Conservation (phyloP, 768 basidiomycete species). For the Mycena belliarum region DNA sequence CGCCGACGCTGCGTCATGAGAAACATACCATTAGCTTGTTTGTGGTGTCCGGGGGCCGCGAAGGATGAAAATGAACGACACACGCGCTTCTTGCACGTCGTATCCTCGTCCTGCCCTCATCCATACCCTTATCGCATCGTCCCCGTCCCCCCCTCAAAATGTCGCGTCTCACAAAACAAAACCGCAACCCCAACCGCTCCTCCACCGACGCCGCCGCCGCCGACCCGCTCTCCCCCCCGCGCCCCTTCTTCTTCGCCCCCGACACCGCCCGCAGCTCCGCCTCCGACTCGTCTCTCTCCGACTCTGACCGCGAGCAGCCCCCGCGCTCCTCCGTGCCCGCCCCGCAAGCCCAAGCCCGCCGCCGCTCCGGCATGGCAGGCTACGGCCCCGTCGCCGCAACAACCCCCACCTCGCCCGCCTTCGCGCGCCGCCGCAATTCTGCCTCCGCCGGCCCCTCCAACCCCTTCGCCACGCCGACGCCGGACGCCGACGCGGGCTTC, state of each 20-base stretch:
- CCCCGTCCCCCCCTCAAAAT: background rate
- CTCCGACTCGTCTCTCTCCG: slow-evolving; percentile 13
- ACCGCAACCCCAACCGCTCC: slow-evolving; percentile 2
- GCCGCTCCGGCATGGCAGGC: background rate
- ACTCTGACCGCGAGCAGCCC: slow-evolving; percentile 11
- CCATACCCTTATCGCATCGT: background rate
- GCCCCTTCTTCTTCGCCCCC: slow-evolving; percentile 7
- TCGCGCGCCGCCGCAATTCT: slow-evolving; percentile 3
- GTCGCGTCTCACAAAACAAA: slow-evolving; percentile 11
- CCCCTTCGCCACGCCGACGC: background rate
- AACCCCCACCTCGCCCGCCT: slow-evolving; percentile 1
- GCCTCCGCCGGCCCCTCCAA: background rate
- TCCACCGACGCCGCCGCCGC: background rate
- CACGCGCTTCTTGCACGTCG: background rate
- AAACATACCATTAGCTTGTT: too few relatives aligned
- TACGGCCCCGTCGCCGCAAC: slow-evolving; percentile 3
- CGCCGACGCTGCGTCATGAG: too few relatives aligned
- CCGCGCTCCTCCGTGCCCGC: background rate
- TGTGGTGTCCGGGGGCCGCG: too few relatives aligned
- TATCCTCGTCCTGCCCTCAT: background rate
- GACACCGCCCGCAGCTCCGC: slow-evolving; percentile 2
- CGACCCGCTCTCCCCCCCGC: slow-evolving; percentile 11
- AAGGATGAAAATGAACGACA: too few relatives aligned
- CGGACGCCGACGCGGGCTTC: background rate
- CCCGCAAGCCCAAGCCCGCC: background rate